phyloP scores from a whole-genome alignment of 1,284 basidiomycete genomes.

The Phlebopus sp. region DNA sequence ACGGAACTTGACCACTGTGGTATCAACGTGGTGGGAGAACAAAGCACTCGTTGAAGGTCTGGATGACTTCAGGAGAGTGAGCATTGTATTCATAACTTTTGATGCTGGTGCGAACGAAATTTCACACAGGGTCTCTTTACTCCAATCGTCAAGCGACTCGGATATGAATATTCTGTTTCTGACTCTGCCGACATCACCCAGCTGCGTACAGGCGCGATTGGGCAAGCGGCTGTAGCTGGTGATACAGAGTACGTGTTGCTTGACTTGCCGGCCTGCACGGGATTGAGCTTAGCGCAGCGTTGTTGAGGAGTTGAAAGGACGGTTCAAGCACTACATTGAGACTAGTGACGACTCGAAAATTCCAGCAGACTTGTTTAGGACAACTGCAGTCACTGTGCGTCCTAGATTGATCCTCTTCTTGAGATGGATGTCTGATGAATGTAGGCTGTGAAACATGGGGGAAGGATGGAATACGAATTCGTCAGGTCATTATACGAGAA shows the following conservation, averaged over 20 bases:
- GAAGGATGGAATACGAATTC: constrained; percentile 75
- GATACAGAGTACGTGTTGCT: constrained; percentile 49
- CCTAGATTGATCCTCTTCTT: constrained; percentile 1
- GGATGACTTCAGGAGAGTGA: constrained; percentile 62
- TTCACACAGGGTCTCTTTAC: constrained; percentile 61
- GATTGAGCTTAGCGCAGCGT: constrained; percentile 45
- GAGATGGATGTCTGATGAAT: constrained; percentile 13
- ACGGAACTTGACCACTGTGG: constrained; percentile 53
- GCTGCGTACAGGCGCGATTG: constrained; percentile 77
- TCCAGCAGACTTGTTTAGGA: constrained; percentile 69
- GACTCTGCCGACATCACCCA: constrained; percentile 76
- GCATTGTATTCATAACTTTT: constrained; percentile 16
- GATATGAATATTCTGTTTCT: constrained; percentile 69
- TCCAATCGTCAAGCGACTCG: constrained; percentile 78
- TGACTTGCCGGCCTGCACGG: neutral
- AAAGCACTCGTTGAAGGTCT: constrained; percentile 57
- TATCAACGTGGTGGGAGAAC: constrained; percentile 87
- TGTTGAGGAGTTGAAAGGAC: constrained; percentile 66
- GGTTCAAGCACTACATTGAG: constrained; percentile 73
- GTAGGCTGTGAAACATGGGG: constrained; percentile 72
- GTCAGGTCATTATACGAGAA: constrained; percentile 70
- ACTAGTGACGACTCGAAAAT: constrained; percentile 79
- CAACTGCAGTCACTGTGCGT: constrained; percentile 51
- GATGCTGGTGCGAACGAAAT: constrained; percentile 6
- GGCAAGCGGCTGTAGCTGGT: constrained; percentile 59